Evolutionary conservation across 257 asterid genomes (phyloP), one percentile per base, ranked within the genome.

Genomic region (Solanum chilense): DNA sequence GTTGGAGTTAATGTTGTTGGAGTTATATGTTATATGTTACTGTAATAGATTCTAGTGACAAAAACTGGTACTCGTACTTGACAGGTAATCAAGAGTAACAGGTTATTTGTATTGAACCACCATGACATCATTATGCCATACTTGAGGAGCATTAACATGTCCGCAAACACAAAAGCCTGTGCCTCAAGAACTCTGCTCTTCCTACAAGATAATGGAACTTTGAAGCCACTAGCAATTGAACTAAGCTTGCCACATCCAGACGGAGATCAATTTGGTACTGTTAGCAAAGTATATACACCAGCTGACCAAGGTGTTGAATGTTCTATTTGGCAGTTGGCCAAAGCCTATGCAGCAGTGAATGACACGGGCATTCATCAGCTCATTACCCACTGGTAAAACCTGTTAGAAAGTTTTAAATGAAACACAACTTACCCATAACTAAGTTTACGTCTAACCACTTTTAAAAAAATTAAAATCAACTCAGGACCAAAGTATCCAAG

Each of bases 281-380:
- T 91, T n/a, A 95, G 95, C 89, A 70, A 87, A 33, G 95, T 95
- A 35, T 89, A 86, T 87, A 91, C 91, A 14, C 98, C 98, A 41
- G 90, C 94, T 20, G 91, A 93, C 76, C 91, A 91, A 21, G 98
- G 97, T 78, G 89, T 88, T 49, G 91, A 93, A 84, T 89, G 90
- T 35, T 66, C 95, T n/a, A 71, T 94, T 5, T 95, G 98, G 98
- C 94, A 91, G 86, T 90, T 94, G 89, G 98, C 98, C 27, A 95
- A 95, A 94, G 98, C 98, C 76, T 92, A 94, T 88, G 98, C 87
- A 45, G 92, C 93, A 8, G 92, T 95, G 49, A 93, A 93, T 74
- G 98, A 95, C 88, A 91, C 95, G 31, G 97, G 98, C 35, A 89
- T 90, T 88, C 98, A 94, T 87, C 94, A 93, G 91, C 93, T 95